Conservation (phyloP, 306 rosid species). For the Fragaria ananassa region DNA sequence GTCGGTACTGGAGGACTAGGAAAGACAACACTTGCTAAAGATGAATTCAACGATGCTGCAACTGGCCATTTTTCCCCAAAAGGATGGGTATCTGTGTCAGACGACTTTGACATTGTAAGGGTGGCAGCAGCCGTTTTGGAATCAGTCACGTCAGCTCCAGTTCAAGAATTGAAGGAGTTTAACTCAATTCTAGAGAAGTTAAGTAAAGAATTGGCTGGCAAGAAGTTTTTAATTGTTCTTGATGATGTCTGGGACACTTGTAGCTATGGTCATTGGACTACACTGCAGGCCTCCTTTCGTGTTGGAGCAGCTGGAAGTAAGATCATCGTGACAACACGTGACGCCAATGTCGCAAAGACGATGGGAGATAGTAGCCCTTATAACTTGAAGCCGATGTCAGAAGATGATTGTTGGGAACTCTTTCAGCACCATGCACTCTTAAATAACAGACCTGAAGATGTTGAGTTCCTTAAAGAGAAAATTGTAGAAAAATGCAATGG, state of each 20-base stretch:
- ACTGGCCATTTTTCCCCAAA: not conserved
- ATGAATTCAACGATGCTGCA: not conserved
- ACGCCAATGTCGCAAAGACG: not conserved
- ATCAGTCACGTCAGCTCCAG: not conserved
- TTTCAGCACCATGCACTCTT: not conserved
- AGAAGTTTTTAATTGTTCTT: not conserved
- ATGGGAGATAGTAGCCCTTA: not conserved
- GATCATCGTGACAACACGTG: not conserved
- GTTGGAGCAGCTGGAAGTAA: not conserved
- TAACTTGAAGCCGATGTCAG: not conserved
- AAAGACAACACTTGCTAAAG: not conserved
- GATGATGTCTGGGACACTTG: not conserved
- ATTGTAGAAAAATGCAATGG: not conserved
- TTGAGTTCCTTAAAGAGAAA: not conserved
- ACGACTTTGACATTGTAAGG: not conserved
- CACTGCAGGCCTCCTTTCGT: not conserved
- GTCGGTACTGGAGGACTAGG: not conserved
- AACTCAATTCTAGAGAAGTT: not conserved
- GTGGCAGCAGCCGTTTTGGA: not conserved
- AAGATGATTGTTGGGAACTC: not conserved
- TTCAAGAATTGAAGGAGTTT: not conserved
- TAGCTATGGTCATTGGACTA: not conserved
- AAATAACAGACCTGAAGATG: not conserved
- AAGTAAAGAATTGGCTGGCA: not conserved
- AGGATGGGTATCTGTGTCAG: not conserved